Evolutionary conservation across 2,329 filamentous ascomycete genomes (phyloP), one percentile per base, ranked within the genome.

Genomic region (Scortechinia acanthostroma): DNA sequence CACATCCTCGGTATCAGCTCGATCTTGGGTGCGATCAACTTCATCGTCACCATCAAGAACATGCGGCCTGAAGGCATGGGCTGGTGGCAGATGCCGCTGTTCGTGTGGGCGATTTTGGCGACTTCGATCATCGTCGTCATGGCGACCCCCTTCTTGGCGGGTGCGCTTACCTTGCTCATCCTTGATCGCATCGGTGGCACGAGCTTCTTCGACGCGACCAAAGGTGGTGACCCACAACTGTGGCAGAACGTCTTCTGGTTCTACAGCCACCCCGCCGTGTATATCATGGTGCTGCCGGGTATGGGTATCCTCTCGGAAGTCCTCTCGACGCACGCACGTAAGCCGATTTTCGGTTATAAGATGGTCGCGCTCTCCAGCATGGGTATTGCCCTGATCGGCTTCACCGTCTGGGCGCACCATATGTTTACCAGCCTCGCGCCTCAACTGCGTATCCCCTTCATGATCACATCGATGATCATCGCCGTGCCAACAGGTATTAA

Each of bases 401-500:
- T 30, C n/a, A 30, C n/a, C n/a, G 25, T 30, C n/a, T 30, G 25
- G n/a, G n/a, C 10, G 10, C 25, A 30, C 25, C 25, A 30, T n/a
- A 30, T 30, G 25, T 30, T 10, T 30, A n/a, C 25, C 10, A n/a
- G 25, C 10, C 25, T 30, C 25, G 25, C 33, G 42, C 30, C 43
- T 42, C 33, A 46, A 33, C 42, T 42, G 33, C 28, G 42, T 42
- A 25, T 30, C 20, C 43, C 33, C 42, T 46, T 46, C 28, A 46
- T 42, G 43, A 40, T 30, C 33, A 23, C 20, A 28, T 23, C 35
- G 37, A 46, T 43, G 42, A 43, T 42, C 43, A 42, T 43, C 28
- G 35, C 43, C 33, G 40, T 46, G 35, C 19, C 22, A 42, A 43
- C 30, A 28, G 45, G 22, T 40, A 40, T 43, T 46, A 43, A 46